A percentile compares a stretch with the other conserved stretches of the same genome.
These are phyloP conservation scores for Coniochaeta prunicola DNA, from an alignment of 2,329 filamentous ascomycete genomes.

Conservation along the genomic window DNA sequence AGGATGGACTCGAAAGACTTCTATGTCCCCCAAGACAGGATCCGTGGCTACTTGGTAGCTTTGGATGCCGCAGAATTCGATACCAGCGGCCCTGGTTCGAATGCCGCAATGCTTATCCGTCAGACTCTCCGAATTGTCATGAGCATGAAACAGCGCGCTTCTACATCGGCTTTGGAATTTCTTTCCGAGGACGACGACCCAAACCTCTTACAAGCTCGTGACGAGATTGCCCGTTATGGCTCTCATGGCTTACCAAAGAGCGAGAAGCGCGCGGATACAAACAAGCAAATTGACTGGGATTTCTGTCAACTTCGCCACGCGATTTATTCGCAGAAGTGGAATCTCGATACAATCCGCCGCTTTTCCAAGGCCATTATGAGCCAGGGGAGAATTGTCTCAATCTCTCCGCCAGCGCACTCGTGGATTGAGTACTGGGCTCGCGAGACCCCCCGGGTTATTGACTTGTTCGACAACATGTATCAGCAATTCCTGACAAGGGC, in stretches of 20 bases:
- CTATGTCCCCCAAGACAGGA: conserved; percentile 65
- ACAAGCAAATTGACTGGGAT: conserved; percentile 36
- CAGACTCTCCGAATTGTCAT: conserved; percentile 25
- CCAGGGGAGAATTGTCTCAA: conserved; percentile 29
- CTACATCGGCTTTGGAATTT: conserved; percentile 54
- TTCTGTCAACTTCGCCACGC: conserved; percentile 54
- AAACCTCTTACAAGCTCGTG: conserved; percentile 41
- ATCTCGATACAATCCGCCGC: conserved; percentile 47
- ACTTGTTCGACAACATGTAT: conserved; percentile 57
- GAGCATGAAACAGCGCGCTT: conserved; percentile 47
- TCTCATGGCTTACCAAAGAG: conserved; percentile 9
- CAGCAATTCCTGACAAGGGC: conserved; percentile 34
- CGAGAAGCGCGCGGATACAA: conserved; percentile 12
- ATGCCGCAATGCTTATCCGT: conserved; percentile 32
- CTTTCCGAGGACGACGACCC: conserved; percentile 49
- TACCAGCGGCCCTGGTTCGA: conserved; percentile 3
- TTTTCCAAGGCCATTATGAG: conserved; percentile 53
- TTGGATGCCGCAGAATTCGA: conserved; percentile 34
- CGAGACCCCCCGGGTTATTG: conserved; percentile 54
- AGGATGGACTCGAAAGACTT: conserved; percentile 62
- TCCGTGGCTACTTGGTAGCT: conserved; percentile 52
- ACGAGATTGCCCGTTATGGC: conserved; percentile 30
- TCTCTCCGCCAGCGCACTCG: conserved; percentile 46
- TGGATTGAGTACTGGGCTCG: conserved; percentile 40
- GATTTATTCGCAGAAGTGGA: conserved; percentile 38